Percentiles rank a stretch among this genome's conserved stretches.
These are phyloP conservation scores for Arthrobotrys iridis DNA, from an alignment of 2,329 filamentous ascomycete species.

Conservation along the genomic window DNA sequence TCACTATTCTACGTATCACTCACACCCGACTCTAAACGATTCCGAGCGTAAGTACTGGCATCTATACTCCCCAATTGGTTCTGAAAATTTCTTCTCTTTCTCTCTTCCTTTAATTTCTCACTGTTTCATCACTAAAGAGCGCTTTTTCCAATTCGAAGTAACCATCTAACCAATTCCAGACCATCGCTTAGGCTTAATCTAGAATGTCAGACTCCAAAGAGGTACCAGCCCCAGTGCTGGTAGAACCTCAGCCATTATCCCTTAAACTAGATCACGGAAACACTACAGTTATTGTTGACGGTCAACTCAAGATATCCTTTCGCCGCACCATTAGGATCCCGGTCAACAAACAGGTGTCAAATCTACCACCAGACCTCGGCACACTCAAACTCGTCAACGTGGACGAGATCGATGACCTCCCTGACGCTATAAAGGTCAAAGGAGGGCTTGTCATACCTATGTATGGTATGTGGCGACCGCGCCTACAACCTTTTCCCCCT, in stretches of 20 bases:
- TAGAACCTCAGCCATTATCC: not conserved
- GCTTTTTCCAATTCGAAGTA: too few relatives aligned
- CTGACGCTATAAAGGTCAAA: slow-evolving; percentile 60
- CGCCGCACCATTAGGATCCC: slow-evolving; percentile 61
- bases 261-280: not conserved
- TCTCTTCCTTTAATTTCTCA: too few relatives aligned
- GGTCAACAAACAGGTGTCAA: slow-evolving; percentile 60
- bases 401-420: slow-evolving; percentile 60
- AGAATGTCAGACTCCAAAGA: not conserved
- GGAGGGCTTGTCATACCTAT: slow-evolving; percentile 65
- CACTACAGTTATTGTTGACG: not conserved
- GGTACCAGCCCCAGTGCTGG: too few relatives aligned
- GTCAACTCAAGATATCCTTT: slow-evolving; percentile 17
- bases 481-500: not conserved
- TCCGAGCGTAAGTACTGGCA: too few relatives aligned
- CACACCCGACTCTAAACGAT: too few relatives aligned
- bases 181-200: not conserved
- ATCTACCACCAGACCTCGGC: slow-evolving; percentile 62
- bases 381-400: slow-evolving; percentile 62
- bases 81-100: too few relatives aligned
- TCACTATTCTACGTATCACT: too few relatives aligned
- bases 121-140: too few relatives aligned
- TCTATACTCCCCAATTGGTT: too few relatives aligned
- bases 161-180: too few relatives aligned
- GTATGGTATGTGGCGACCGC: slow-evolving; percentile 58